Base-by-base conservation (phyloP, 2,329 filamentous ascomycete species). In the Aspergillus brasiliensis region DNA sequence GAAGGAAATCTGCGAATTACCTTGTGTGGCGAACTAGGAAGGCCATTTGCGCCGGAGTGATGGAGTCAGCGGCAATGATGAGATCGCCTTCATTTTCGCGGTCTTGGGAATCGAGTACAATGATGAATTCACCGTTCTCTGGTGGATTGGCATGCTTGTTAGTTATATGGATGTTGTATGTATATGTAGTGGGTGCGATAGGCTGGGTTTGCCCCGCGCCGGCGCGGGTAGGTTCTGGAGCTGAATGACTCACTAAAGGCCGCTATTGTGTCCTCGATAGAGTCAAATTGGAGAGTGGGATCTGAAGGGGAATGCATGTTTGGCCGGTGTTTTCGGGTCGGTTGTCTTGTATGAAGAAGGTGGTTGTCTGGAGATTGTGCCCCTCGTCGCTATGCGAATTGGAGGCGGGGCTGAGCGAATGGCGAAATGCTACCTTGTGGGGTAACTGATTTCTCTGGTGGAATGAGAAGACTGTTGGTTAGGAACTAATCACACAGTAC, bases 51-150 rank as follows among this genome's bases (percentile, higher is more conserved):
- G 91, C 85, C 23, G 92, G 84, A 8, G 94, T 97, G 65, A 97
- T 81, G 71, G 90, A 85, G 67, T 92, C 82, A 63, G 92, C 94
- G 67, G 95, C 91, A 73, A 98, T 96, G 78, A 98, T 97, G 51
- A 99, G 86, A 80, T 99, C 95, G 77, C 93, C 95, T 84, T 99
- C 95, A 77, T 99, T 99, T 78, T 99, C 95, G 77, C 95, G 93
- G 63, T 88, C 86, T 65, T 92, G 88, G 68, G 91, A 91, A 82
- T 99, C 95, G 72, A 99, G 91, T 38, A 97, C 94, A 63, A 99
- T 88, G 75, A 99, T 89, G 84, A 98, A 98, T 74, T 98, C 88
- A 77, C 92, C 92, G 77, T 88, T 86, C 71, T 83, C 88, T 91
- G 59, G 27, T 15, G 54, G 56, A 62, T 57, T 2, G 53, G 40